A percentile compares a stretch with the other conserved stretches of the same genome.
phyloP scores from a whole-genome alignment of 179 eudicot species.

The Beta macrorhiza region DNA sequence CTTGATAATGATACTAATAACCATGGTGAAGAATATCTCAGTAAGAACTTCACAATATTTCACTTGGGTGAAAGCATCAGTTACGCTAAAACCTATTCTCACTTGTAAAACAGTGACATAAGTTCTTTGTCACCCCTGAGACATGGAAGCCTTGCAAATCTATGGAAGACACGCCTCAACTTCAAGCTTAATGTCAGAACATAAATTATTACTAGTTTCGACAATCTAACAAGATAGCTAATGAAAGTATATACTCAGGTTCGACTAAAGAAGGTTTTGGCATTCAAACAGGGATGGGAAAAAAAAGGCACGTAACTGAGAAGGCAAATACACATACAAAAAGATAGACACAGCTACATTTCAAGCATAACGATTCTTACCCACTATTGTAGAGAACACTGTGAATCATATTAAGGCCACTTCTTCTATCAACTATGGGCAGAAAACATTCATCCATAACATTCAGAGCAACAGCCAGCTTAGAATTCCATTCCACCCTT shows the following conservation, averaged over 20 bases:
- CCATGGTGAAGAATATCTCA: background rate
- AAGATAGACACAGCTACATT: background rate
- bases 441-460: conserved; percentile 95
- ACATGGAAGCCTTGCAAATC: background rate
- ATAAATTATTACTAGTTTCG: background rate
- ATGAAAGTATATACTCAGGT: background rate
- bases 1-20: background rate
- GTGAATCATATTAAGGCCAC: conserved; percentile 78
- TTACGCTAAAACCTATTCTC: background rate
- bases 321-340: background rate
- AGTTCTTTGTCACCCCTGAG: background rate
- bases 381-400: conserved; percentile 82
- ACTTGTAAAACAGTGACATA: background rate
- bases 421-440: conserved; percentile 83
- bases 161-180: background rate
- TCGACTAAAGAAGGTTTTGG: background rate
- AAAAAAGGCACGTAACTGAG: background rate
- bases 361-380: conserved; percentile 40
- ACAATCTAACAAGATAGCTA: background rate
- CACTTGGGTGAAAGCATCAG: background rate
- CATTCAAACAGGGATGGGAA: background rate
- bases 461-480: conserved; percentile 85
- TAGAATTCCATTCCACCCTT: conserved; percentile 85
- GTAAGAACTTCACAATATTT: background rate
- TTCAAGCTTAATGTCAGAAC: background rate